Evolutionary conservation across 345 rosid genomes (phyloP).

Genomic region (Hypericum androsaemum): DNA sequence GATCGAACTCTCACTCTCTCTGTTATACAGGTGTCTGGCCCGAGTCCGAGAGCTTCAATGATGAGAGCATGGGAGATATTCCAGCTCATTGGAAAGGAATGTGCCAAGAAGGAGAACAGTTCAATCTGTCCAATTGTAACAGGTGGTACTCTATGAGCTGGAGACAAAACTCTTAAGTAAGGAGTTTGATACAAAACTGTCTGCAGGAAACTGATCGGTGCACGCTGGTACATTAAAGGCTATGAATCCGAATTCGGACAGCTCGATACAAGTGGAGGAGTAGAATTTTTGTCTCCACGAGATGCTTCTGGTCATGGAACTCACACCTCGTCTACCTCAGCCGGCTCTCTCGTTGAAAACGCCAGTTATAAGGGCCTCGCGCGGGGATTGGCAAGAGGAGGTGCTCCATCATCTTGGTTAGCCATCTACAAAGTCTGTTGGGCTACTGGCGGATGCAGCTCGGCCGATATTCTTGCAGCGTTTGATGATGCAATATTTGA

Average conservation of each 20-base stretch:
- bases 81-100: slow-evolving; percentile 15
- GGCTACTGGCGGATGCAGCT: slow-evolving; percentile 17
- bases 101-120: slow-evolving; percentile 13
- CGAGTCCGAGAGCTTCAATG: slow-evolving; percentile 12
- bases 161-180: too few species aligned
- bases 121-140: slow-evolving; percentile 12
- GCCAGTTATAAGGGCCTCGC: slow-evolving; percentile 15
- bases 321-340: slow-evolving; percentile 13
- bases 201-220: slow-evolving; percentile 16
- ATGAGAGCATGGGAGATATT: slow-evolving; percentile 1
- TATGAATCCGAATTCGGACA: slow-evolving; percentile 14
- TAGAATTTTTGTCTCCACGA: slow-evolving; percentile 27
- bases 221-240: slow-evolving; percentile 17
- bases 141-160: too few species aligned
- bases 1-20: background rate
- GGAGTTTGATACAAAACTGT: too few species aligned
- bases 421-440: slow-evolving; percentile 18
- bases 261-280: slow-evolving; percentile 7
- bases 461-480: slow-evolving; percentile 16
- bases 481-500: slow-evolving; percentile 13
- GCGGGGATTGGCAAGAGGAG: slow-evolving; percentile 13
- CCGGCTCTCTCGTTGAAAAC: slow-evolving; percentile 6
- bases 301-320: slow-evolving; percentile 16
- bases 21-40: slow-evolving; percentile 16
- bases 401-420: slow-evolving; percentile 16